phyloP scores from a whole-genome alignment of 768 basidiomycete species.

The Filobasidium floriforme region DNA sequence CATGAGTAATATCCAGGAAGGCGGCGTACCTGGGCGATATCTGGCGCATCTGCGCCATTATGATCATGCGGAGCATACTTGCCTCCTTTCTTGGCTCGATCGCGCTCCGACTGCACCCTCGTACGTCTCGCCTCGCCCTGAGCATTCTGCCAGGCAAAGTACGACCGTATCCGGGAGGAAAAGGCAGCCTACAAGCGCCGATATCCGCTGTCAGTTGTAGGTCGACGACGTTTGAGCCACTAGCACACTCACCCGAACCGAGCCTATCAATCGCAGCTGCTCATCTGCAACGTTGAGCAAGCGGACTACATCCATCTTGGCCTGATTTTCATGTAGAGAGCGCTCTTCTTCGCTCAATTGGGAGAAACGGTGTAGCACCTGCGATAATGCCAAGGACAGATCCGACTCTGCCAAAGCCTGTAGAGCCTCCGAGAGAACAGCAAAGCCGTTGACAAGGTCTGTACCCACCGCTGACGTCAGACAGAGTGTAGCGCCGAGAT shows the following conservation, averaged over 20 bases:
- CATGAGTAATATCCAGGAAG: neutral
- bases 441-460: slow-evolving; percentile 64
- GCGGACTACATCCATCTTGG: slow-evolving; percentile 72
- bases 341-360: slow-evolving; percentile 67
- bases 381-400: slow-evolving; percentile 61
- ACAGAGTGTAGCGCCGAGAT: neutral
- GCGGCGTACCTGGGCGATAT: slow-evolving; percentile 66
- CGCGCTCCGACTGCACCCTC: slow-evolving; percentile 52
- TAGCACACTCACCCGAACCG: slow-evolving; percentile 61
- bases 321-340: slow-evolving; percentile 64
- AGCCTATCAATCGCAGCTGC: slow-evolving; percentile 82
- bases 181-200: slow-evolving; percentile 64
- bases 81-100: slow-evolving; percentile 11
- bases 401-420: slow-evolving; percentile 67
- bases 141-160: slow-evolving; percentile 68
- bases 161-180: slow-evolving; percentile 73
- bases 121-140: slow-evolving; percentile 48
- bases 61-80: slow-evolving; percentile 23
- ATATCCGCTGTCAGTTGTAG: neutral
- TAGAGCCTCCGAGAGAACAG: slow-evolving; percentile 73
- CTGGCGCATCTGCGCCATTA: slow-evolving; percentile 50
- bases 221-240: neutral
- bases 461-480: neutral
- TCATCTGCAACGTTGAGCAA: slow-evolving; percentile 82
- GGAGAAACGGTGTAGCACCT: slow-evolving; percentile 61